phyloP scores from a whole-genome alignment of 352 stramenopile species.

The Pythium aristosporum region DNA sequence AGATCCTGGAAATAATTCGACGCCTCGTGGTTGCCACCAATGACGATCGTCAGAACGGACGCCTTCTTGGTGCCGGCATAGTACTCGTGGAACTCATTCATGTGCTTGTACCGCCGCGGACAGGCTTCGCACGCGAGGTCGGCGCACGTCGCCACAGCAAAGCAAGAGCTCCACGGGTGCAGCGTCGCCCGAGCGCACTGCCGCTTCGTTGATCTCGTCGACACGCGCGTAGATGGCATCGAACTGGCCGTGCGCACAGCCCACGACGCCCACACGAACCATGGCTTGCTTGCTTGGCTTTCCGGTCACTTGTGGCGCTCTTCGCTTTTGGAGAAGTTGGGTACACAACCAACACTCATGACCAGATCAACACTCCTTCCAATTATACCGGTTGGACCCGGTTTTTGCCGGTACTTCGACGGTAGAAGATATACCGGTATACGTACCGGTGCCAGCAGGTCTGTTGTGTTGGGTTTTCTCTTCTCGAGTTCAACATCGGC shows the following conservation, averaged over 20 bases:
- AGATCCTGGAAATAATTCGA: constrained; percentile 97
- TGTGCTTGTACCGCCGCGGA: constrained; percentile 94
- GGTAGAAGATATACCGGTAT: neutral
- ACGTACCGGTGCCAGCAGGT: neutral
- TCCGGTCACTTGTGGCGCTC: too few relatives aligned
- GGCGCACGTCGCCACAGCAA: constrained; percentile 98
- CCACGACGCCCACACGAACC: constrained; percentile 93
- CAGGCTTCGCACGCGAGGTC: constrained; percentile 95
- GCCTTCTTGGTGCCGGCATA: constrained; percentile 92
- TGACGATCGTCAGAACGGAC: constrained; percentile 95
- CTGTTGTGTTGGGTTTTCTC: neutral
- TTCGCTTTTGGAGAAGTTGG: neutral
- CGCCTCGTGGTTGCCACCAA: constrained; percentile 99
- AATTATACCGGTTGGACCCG: constrained; percentile 20
- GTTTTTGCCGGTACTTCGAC: neutral
- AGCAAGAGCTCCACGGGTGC: constrained; percentile 93
- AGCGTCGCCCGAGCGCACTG: constrained; percentile 22
- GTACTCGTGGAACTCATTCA: constrained; percentile 95
- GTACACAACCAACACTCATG: neutral
- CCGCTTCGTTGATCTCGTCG: constrained; percentile 86
- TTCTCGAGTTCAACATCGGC: constrained; percentile 17
- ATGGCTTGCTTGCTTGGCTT: constrained; percentile 6
- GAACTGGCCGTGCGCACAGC: constrained; percentile 98
- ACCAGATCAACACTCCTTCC: constrained; percentile 15
- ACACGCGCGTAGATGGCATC: constrained; percentile 97